These are phyloP conservation scores for Cenchrus purpureus DNA, from an alignment of 176 grass and related monocot genomes.

Conservation along the genomic window DNA sequence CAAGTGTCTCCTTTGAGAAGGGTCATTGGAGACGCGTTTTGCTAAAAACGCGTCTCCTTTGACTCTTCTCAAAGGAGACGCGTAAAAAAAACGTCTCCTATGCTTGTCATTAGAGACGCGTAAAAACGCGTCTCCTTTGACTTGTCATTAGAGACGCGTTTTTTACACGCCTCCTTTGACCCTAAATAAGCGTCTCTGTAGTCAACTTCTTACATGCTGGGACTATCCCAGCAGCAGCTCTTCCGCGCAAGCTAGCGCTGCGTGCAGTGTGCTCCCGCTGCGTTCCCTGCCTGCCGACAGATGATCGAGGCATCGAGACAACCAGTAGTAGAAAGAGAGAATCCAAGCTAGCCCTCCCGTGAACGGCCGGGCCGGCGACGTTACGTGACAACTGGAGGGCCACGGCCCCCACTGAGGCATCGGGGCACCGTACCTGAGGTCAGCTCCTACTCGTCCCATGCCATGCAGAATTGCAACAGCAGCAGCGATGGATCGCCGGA, in stretches of 20 bases:
- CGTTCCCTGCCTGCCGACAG: neutral
- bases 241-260: neutral
- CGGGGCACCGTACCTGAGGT: slow-evolving; percentile 14
- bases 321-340: too few species aligned
- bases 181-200: too few species aligned
- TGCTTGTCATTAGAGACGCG: too few species aligned
- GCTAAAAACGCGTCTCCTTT: too few species aligned
- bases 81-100: too few species aligned
- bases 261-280: neutral
- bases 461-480: neutral
- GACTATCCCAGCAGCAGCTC: neutral
- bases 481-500: neutral
- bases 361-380: slow-evolving; percentile 24
- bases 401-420: neutral
- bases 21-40: too few species aligned
- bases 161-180: too few species aligned
- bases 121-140: too few species aligned
- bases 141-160: too few species aligned
- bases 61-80: too few species aligned
- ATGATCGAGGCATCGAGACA: neutral
- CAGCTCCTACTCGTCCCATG: neutral
- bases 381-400: slow-evolving; percentile 34
- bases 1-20: too few species aligned
- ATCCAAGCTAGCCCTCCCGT: slow-evolving; percentile 4
- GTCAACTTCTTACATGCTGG: too few species aligned